A percentile compares a stretch with the other conserved stretches of the same genome.
Conservation (phyloP, 2,329 filamentous ascomycete genomes). For the Orbilia brochopaga region DNA sequence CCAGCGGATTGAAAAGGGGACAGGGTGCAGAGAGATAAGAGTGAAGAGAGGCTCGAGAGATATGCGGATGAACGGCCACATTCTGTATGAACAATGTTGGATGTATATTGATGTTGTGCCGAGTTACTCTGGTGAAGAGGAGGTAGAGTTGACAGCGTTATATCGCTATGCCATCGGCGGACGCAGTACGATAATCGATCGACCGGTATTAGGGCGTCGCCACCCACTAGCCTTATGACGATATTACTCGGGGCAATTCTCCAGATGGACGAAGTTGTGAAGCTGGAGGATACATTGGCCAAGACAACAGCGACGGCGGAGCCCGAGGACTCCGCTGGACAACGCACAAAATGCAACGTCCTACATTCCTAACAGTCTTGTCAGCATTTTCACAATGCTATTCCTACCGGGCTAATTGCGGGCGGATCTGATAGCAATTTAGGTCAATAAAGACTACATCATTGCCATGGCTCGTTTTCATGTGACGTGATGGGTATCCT, state of each 20-base stretch:
- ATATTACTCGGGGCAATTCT: no score
- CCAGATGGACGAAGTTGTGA: no score
- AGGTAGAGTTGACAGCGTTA: neutral
- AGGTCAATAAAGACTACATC: no score
- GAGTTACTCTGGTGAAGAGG: neutral
- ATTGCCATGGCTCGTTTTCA: no score
- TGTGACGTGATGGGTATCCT: no score
- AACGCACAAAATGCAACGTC: constrained; percentile 16
- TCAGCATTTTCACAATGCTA: neutral
- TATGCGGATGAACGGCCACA: constrained; percentile 24
- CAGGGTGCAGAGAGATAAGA: constrained; percentile 57
- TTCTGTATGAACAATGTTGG: constrained; percentile 5
- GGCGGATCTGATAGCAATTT: no score
- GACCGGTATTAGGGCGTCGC: no score
- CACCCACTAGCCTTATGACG: no score
- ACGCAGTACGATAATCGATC: no score
- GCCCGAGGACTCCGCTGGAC: neutral
- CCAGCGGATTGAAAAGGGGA: constrained; percentile 60
- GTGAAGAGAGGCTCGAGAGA: constrained; percentile 55
- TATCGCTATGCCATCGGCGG: no score
- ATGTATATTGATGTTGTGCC: neutral
- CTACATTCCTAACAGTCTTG: neutral
- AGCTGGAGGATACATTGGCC: neutral
- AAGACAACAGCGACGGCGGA: neutral
- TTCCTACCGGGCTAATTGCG: neutral